phyloP scores from a whole-genome alignment of 352 stramenopile species.

The Phytopythium mirpurense region DNA sequence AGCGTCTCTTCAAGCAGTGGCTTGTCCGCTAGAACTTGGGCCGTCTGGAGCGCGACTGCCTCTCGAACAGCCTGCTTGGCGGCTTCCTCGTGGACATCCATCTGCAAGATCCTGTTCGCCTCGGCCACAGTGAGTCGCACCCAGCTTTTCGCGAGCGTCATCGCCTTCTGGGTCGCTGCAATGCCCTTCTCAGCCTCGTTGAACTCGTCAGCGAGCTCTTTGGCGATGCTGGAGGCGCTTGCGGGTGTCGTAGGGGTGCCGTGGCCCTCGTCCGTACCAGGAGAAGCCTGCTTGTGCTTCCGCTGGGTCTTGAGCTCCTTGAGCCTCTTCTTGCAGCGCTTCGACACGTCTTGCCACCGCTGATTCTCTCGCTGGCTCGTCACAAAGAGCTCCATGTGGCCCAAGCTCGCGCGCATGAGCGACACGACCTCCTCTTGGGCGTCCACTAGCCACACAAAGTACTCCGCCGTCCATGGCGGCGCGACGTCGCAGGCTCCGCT shows the following conservation, averaged over 20 bases:
- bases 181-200: slow-evolving; percentile 37
- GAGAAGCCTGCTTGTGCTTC: slow-evolving; percentile 18
- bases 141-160: slow-evolving; percentile 38
- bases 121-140: slow-evolving; percentile 39
- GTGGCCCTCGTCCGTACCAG: not conserved
- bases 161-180: slow-evolving; percentile 23
- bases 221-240: slow-evolving; percentile 25
- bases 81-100: slow-evolving; percentile 18
- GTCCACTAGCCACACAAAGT: slow-evolving; percentile 54
- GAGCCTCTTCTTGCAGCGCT: slow-evolving; percentile 43
- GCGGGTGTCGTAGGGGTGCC: slow-evolving; percentile 6
- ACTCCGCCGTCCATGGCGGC: slow-evolving; percentile 68
- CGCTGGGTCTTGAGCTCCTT: slow-evolving; percentile 39
- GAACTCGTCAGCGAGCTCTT: slow-evolving; percentile 51
- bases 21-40: slow-evolving; percentile 20
- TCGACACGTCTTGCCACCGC: slow-evolving; percentile 34
- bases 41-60: slow-evolving; percentile 24
- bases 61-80: slow-evolving; percentile 18
- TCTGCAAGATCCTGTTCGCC: slow-evolving; percentile 30
- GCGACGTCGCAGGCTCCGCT: slow-evolving; percentile 25
- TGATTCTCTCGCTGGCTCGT: slow-evolving; percentile 29
- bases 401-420: slow-evolving; percentile 33
- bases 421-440: slow-evolving; percentile 46
- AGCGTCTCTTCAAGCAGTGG: slow-evolving; percentile 31
- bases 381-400: slow-evolving; percentile 28